Base-by-base conservation (phyloP, 2,329 filamentous ascomycete genomes). In the Nothophaeocryptopus gaeumannii region DNA sequence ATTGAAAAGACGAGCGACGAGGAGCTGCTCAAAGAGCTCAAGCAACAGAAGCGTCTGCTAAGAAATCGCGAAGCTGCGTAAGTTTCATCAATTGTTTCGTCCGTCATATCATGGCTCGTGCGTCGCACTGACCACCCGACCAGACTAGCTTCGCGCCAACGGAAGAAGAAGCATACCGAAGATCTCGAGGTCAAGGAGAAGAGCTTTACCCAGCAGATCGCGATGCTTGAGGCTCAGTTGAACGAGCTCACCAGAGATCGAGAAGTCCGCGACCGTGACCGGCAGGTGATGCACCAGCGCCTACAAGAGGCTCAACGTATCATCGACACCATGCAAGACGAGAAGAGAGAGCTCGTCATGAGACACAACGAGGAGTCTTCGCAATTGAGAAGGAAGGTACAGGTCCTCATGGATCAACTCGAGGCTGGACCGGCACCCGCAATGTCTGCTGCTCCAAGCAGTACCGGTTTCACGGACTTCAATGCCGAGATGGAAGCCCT, bases 131-230 rank as follows among this genome's bases (percentile, higher is more conserved):
- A 67, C 53, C 30, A 20, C 26, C 47, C 64, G 7, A 7, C 54
- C 51, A 95, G 89, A 60, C 86, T 99, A 63, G 92, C 97, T 74
- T 97, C 93, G 38, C 84, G 93, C 60, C 92, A 97, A 72, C 85
- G 93, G 63, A 99, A 97, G 80, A 97, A 97, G 82, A 87, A 89
- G 74, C 92, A 97, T 74, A 97, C 93, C 31, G 93, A 97, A 74
- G 85, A 93, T 63, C 82, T 97, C 39, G 93, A 97, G 71, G 87
- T 93, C 70, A 92, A 97, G 76, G 96, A 97, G 80, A 96, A 96
- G 78, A 82, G 88, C 51, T 95, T 83, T 75, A 88, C 85, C 48
- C 80, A 82, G 61, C 75, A 88, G 67, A 88, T 96, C 67, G 81
- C 75, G 59, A 80, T 85, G 47, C 78, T 96, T 65, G 88, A 96